Evolutionary conservation across 1,284 basidiomycete species (phyloP), one percentile per base, ranked within the genome.

Genomic region (Takashimella koratensis): DNA sequence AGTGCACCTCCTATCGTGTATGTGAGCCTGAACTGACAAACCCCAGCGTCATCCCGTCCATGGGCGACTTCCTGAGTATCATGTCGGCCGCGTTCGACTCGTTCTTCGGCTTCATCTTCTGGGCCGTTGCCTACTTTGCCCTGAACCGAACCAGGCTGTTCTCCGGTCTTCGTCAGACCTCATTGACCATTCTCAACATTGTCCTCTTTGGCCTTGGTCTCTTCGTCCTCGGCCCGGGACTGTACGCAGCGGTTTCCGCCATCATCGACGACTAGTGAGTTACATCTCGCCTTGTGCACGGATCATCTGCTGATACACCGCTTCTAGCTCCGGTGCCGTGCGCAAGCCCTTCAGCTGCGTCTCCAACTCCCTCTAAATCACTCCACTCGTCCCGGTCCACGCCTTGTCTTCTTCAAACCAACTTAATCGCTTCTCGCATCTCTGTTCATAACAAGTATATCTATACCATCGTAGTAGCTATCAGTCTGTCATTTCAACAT

Each of bases 161-260:
- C 54, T 49, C 54, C 2, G 54, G 62, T 4, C 60, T 64, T 40
- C 27, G 57, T 12, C 56, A 67, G 27, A 69, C 63, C 26, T 41
- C 54, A 19, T 53, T 70, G 47, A 64, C 64, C 6, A 23, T 74
- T 10, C 13, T 78, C 53, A 77, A 78, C 56, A 60, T 76, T 47
- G 57, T 79, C 49, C 73, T 80, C 52, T 60, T 78, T 44, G 44
- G 62, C 39, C 62, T 73, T 8, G 74, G 74, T 5, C 53, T 79
- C 13, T 77, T 79, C 63, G 71, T 80, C 61, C 70, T 80, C 21
- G 78, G 76, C 2, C 78, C 78, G 0, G 79, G 79, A 0, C 69
- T 78, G 1, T 80, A 79, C 57, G 73, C 78, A n/a, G 65, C 71
- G 12, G 66, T 80, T 5, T 65, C 79, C 48, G 76, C 76, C 8